Percentiles rank a stretch among this genome's conserved stretches.
These are phyloP conservation scores for Pseudocercospora fuligena DNA, from an alignment of 2,329 filamentous ascomycete species.

Conservation along the genomic window DNA sequence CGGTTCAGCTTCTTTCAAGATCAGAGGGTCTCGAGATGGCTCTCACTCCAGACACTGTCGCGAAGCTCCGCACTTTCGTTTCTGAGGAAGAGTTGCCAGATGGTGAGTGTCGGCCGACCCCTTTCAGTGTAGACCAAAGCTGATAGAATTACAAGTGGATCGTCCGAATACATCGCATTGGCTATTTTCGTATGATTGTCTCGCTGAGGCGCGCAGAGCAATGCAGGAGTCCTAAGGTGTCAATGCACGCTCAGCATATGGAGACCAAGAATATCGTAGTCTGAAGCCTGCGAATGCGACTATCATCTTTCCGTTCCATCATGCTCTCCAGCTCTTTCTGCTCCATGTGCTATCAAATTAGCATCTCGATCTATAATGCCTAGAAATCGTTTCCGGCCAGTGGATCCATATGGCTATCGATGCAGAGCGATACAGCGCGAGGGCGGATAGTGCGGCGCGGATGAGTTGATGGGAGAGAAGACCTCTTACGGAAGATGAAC, in stretches of 20 bases:
- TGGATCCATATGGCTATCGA: neutral
- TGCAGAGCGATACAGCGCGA: neutral
- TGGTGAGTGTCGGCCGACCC: neutral
- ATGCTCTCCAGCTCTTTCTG: neutral
- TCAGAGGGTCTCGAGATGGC: neutral
- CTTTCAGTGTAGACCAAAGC: neutral
- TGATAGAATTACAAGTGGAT: neutral
- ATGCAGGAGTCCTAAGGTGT: neutral
- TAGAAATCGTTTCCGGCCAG: neutral
- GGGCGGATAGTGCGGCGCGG: neutral
- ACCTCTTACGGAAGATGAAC: neutral
- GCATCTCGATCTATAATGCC: no score
- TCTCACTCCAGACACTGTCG: neutral
- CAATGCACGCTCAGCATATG: neutral
- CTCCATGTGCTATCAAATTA: no score
- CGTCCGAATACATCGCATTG: conserved; percentile 1
- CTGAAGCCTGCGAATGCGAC: neutral
- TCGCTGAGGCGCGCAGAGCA: neutral
- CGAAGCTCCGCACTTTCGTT: neutral
- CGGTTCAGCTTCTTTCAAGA: neutral
- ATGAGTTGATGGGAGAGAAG: neutral
- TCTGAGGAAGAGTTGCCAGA: neutral
- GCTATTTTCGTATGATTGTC: neutral
- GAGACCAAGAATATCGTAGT: neutral
- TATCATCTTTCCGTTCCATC: neutral